Evolutionary conservation across 306 rosid genomes (phyloP), one percentile per base, ranked within the genome.

Genomic region (Cicer judaicum): DNA sequence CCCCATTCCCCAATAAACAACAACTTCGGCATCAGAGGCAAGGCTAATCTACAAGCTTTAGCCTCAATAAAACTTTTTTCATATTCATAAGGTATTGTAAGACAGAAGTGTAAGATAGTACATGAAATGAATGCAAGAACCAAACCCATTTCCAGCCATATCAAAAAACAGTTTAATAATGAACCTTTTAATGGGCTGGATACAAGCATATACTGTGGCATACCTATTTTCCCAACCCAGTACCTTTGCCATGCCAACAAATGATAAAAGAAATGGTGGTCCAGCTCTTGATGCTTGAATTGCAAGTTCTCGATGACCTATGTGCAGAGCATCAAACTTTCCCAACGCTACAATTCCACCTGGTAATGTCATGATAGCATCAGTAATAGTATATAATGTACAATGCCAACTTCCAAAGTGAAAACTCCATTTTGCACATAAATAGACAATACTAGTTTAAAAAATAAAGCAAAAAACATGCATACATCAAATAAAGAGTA

Each of bases 291-390:
- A 92, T 56, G 99, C 99, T 88, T 94, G 93, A 86, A 87, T 86
- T 40, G 91, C 99, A 71, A 92, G 99, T 78, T 92, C 99, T 34
- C 99, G 89, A 76, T 94, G 99, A 43, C 99, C 99, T 60, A 90
- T 75, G 61, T 94, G 99, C 76, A 92, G 87, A 70, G 97, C 97
- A 80, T 94, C 99, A 80, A 90, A 94, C 88, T 94, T 94, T 71
- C 99, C 99, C 84, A 94, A 74, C 16, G 99, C 93, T 48, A 90
- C 99, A 72, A 94, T 66, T 82, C 99, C 99, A 52, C 97, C 99
- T 94, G 79, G 38, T 46, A 66, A 77, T 64, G 82, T 19, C 62
- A 79, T 53, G 48, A 72, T 21, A 19, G 48, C 68, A 46, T 69
- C 74, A n/a, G 63, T 39, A 15, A 34, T 41, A 76, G 34, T 59